Conservation (phyloP, 352 stramenopile species). For the Blastocystis sp. region DNA sequence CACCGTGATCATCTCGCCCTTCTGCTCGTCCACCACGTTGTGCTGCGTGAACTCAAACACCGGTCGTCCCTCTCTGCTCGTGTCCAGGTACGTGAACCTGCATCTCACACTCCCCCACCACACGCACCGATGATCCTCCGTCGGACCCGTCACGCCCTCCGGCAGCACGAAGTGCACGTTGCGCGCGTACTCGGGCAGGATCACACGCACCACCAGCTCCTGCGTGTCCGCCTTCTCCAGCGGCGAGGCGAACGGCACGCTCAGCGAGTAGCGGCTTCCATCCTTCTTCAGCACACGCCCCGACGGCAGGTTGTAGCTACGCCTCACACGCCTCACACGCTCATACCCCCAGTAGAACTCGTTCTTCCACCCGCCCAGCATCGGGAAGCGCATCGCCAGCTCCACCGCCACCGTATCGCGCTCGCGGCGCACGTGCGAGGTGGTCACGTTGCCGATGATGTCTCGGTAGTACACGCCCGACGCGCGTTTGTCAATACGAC, state of each 20-base stretch:
- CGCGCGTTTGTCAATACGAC: conserved; percentile 69
- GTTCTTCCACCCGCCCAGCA: conserved; percentile 74
- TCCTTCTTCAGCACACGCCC: conserved; percentile 56
- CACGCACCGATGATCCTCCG: conserved; percentile 60
- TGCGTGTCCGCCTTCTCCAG: conserved; percentile 71
- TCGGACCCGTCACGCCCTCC: conserved; percentile 54
- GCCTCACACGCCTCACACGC: conserved; percentile 56
- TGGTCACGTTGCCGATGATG: conserved; percentile 74
- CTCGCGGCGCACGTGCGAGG: conserved; percentile 69
- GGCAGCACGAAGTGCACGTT: conserved; percentile 72
- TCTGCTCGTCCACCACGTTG: conserved; percentile 70
- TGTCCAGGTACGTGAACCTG: conserved; percentile 74
- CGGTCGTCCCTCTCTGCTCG: conserved; percentile 70
- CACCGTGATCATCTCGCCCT: conserved; percentile 73
- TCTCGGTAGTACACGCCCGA: conserved; percentile 74
- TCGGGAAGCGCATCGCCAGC: conserved; percentile 72
- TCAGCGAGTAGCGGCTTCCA: conserved; percentile 71
- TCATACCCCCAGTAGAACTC: conserved; percentile 74
- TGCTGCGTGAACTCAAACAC: conserved; percentile 71
- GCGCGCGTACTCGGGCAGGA: conserved; percentile 72
- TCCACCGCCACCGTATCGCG: conserved; percentile 69
- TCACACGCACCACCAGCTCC: conserved; percentile 73
- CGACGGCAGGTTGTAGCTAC: conserved; percentile 53
- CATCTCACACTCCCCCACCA: conserved; percentile 57
- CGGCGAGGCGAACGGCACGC: conserved; percentile 72